Evolutionary conservation across 2,329 filamentous ascomycete genomes (phyloP).

Genomic region (Pseudopithomyces maydicus): DNA sequence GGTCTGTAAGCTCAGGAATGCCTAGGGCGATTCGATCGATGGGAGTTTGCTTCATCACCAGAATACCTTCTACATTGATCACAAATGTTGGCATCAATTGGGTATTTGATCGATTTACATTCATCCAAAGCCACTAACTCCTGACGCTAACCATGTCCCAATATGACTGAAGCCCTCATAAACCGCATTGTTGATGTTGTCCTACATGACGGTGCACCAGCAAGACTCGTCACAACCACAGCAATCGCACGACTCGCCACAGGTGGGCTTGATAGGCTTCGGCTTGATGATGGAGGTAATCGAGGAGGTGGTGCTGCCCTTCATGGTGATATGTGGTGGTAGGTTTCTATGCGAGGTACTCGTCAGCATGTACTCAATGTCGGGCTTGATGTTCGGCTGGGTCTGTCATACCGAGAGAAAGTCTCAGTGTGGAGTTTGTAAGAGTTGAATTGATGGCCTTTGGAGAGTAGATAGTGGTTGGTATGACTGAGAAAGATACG

Average conservation of each 20-base stretch:
- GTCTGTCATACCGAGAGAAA: neutral
- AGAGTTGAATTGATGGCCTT: neutral
- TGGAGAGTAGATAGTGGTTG: neutral
- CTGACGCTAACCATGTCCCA: neutral
- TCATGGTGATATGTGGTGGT: constrained; percentile 30
- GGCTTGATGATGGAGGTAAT: constrained; percentile 46
- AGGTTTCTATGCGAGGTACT: neutral
- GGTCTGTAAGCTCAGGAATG: no score
- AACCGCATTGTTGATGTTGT: neutral
- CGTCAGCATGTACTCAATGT: neutral
- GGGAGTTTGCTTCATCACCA: no score
- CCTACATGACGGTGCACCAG: constrained; percentile 42
- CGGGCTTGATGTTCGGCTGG: neutral
- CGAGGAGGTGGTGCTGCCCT: constrained; percentile 38
- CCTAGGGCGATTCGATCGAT: no score
- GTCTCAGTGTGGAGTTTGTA: no score
- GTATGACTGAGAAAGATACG: neutral
- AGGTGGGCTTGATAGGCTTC: constrained; percentile 35
- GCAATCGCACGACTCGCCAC: constrained; percentile 45
- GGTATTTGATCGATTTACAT: no score
- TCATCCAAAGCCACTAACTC: neutral
- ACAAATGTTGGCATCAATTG: no score
- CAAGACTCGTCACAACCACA: constrained; percentile 47
- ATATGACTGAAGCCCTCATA: neutral
- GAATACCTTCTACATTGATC: no score